These are phyloP conservation scores for Entomortierella beljakovae DNA, from an alignment of 192 early-diverging fungal species.

Conservation along the genomic window DNA sequence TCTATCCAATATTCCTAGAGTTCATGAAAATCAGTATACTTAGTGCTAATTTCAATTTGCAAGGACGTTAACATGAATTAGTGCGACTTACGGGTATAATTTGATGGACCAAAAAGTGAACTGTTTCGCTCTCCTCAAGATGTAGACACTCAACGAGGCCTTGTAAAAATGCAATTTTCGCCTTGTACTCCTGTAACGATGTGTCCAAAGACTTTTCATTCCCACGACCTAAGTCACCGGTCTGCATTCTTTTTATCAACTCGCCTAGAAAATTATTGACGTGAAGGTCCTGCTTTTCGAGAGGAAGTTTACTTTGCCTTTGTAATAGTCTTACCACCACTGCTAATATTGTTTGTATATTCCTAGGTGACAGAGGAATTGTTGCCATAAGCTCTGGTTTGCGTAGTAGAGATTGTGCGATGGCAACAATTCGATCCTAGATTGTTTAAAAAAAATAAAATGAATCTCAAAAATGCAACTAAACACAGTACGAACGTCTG, in stretches of 20 bases:
- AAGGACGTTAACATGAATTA: background rate
- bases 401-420: conserved; percentile 4
- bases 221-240: conserved; percentile 33
- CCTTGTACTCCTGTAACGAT: conserved; percentile 6
- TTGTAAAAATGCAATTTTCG: conserved; percentile 27
- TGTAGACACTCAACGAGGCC: conserved; percentile 36
- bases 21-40: background rate
- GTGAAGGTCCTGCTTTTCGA: conserved; percentile 18
- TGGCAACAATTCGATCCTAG: conserved; percentile 30
- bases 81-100: conserved; percentile 38
- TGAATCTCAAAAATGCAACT: background rate
- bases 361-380: conserved; percentile 23
- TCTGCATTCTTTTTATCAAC: conserved; percentile 22
- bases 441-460: background rate
- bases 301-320: conserved; percentile 15
- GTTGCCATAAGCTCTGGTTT: conserved; percentile 14
- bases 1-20: conserved; percentile 42
- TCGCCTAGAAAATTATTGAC: conserved; percentile 1
- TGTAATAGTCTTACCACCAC: conserved; percentile 8
- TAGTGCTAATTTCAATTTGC: background rate
- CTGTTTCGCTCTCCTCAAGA: conserved; percentile 5
- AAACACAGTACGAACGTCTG: too few relatives aligned
- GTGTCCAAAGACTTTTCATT: background rate
- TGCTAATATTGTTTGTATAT: conserved; percentile 27
- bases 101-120: conserved; percentile 32